phyloP scores from a whole-genome alignment of 345 rosid species.

The Microcos paniculata region DNA sequence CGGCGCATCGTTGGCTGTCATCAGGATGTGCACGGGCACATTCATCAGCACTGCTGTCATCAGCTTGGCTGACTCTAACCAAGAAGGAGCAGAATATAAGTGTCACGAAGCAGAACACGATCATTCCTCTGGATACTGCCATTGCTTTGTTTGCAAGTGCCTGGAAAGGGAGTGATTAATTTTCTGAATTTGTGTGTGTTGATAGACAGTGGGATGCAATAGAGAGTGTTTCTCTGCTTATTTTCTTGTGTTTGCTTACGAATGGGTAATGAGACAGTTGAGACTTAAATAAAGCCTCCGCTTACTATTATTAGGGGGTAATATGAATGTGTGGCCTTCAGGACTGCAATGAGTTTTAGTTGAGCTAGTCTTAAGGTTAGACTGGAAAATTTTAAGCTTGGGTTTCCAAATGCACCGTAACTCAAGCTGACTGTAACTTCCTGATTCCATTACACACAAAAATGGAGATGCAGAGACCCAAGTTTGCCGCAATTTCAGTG shows the following conservation, averaged over 20 bases:
- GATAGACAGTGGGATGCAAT: not conserved
- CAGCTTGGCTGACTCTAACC: not conserved
- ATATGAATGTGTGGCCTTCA: too few species aligned
- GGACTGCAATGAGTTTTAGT: too few species aligned
- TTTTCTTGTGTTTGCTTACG: not conserved
- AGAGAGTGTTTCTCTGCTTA: not conserved
- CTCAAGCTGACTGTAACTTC: too few species aligned
- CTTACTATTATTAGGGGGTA: too few species aligned
- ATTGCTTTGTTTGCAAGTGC: not conserved
- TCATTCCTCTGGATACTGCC: constrained; percentile 9
- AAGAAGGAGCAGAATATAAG: not conserved
- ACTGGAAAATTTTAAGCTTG: too few species aligned
- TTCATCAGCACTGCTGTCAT: not conserved
- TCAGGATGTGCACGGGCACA: not conserved
- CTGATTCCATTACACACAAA: too few species aligned
- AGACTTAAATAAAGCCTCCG: too few species aligned
- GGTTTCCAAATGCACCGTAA: too few species aligned
- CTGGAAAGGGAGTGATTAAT: not conserved
- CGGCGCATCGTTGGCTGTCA: not conserved
- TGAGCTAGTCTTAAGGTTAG: too few species aligned
- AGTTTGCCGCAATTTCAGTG: too few species aligned
- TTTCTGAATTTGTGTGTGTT: not conserved
- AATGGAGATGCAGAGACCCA: too few species aligned
- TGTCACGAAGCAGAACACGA: constrained; percentile 6
- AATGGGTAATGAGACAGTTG: not conserved